Base-by-base conservation (phyloP, 805 yeast genomes). In the Nakazawaea holstii region DNA sequence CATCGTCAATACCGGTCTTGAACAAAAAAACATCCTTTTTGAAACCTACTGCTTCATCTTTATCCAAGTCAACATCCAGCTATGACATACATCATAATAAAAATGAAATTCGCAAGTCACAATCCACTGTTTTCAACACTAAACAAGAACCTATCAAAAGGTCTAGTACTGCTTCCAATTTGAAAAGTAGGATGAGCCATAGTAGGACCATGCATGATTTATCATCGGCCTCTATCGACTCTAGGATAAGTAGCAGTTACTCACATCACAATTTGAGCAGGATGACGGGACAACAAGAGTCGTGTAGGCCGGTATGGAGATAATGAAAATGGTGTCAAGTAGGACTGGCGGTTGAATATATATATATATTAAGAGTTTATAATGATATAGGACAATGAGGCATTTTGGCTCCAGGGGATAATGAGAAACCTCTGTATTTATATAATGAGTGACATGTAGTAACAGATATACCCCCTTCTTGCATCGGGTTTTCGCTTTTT, bases 21-120 rank as follows among this genome's bases (percentile, higher is more conserved):
- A 35, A 27, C 17, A 44, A 40, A 15, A 44, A 28, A 9, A 32
- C 24, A 8, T 45, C 48, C 6, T 45, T 45, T 28, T 37, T 45
- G 6, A 8, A 39, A 32, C 48, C 48, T 4, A 45, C 48, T 3
- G 35, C 43, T 8, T 26, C 48, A 4, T 45, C 48, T 11, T 24
- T 45, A 14, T 45, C 44, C n/a, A 39, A 32, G 33, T 39, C 44
- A 15, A 20, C 13, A 15, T 45, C 48, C 4, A n/a, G 2, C 6
- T 26, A 39, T 30, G 43, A 45, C n/a, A 4, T 43, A 6, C 31
- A 42, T 5, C 37, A 35, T 9, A 5, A n/a, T 13, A 15, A 32
- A 42, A 39, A 8, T 6, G 29, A 35, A 7, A 26, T 24, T 8
- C 31, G 46, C n/a, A 43, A 43, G 29, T 35, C 46, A 8, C n/a